Percentiles rank a stretch among this genome's conserved stretches.
phyloP scores from a whole-genome alignment of 1,139 yeast genomes.

The Pichia sp. region DNA sequence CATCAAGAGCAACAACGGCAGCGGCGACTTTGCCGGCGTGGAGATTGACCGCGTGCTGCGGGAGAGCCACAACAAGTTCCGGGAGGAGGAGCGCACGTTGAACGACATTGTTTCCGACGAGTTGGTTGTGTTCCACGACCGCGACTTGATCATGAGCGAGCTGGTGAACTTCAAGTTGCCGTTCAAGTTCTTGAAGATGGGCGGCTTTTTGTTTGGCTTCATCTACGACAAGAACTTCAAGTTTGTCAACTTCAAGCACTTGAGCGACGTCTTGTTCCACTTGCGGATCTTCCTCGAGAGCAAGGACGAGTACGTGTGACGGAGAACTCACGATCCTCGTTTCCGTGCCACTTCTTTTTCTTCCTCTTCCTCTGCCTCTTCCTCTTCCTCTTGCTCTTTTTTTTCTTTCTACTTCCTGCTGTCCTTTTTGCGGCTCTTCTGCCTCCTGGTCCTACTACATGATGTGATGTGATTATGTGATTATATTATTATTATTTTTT shows the following conservation, averaged over 20 bases:
- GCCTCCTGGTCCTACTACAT: not conserved
- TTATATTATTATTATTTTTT: no score
- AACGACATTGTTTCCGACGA: slow-evolving; percentile 26
- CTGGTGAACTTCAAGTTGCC: slow-evolving; percentile 33
- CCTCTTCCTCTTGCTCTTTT: no score
- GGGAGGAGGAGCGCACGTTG: slow-evolving; percentile 23
- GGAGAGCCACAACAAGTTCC: slow-evolving; percentile 19
- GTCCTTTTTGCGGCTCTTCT: no score
- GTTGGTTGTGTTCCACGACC: slow-evolving; percentile 24
- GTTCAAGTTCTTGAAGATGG: slow-evolving; percentile 50
- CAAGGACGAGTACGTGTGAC: slow-evolving; percentile 31
- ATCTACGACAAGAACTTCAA: slow-evolving; percentile 52
- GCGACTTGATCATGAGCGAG: slow-evolving; percentile 32
- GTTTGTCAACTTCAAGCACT: slow-evolving; percentile 53
- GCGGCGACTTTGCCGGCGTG: not conserved
- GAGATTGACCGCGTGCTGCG: slow-evolving; percentile 16
- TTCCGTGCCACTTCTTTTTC: no score
- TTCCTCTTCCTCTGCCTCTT: no score
- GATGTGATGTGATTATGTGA: not conserved
- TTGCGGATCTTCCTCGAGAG: slow-evolving; percentile 32
- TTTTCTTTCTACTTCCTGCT: not conserved
- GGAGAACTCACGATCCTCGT: not conserved
- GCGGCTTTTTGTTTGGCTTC: slow-evolving; percentile 51
- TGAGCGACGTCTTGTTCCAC: slow-evolving; percentile 51
- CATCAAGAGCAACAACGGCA: not conserved